These are phyloP conservation scores for Entomortierella parvispora DNA, from an alignment of 192 early-diverging fungal species.

Conservation along the genomic window DNA sequence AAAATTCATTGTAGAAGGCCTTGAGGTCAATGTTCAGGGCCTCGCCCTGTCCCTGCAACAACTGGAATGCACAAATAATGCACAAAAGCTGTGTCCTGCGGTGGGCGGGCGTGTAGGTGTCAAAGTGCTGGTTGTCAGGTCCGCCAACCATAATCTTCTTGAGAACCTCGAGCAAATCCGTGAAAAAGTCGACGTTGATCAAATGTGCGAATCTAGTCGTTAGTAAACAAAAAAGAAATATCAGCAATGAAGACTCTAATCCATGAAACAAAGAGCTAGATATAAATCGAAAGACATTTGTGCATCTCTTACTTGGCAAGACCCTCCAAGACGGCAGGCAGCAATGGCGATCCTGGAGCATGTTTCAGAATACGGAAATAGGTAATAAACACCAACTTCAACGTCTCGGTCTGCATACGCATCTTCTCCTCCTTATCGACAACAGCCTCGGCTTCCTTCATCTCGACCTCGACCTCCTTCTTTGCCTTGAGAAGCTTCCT, in stretches of 20 bases:
- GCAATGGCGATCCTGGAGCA: slow-evolving; percentile 72
- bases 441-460: slow-evolving; percentile 93
- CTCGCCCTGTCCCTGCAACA: slow-evolving; percentile 92
- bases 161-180: slow-evolving; percentile 85
- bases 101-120: slow-evolving; percentile 52
- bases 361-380: slow-evolving; percentile 97
- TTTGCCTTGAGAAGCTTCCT: slow-evolving; percentile 80
- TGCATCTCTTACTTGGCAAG: slow-evolving; percentile 65
- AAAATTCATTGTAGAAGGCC: slow-evolving; percentile 91
- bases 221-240: slow-evolving; percentile 12
- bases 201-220: slow-evolving; percentile 93
- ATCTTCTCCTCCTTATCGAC: slow-evolving; percentile 86
- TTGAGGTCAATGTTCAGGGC: slow-evolving; percentile 91
- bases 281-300: not conserved
- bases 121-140: slow-evolving; percentile 57
- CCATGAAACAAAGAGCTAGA: not conserved
- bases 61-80: slow-evolving; percentile 87
- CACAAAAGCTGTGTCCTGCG: slow-evolving; percentile 85
- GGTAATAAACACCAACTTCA: slow-evolving; percentile 93
- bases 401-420: slow-evolving; percentile 88
- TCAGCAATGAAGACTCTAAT: not conserved
- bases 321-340: slow-evolving; percentile 84
- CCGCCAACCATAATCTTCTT: slow-evolving; percentile 82
- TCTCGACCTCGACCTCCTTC: slow-evolving; percentile 76
- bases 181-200: slow-evolving; percentile 96